Evolutionary conservation across 768 basidiomycete species (phyloP).

Genomic region (Scleroderma citrinum): DNA sequence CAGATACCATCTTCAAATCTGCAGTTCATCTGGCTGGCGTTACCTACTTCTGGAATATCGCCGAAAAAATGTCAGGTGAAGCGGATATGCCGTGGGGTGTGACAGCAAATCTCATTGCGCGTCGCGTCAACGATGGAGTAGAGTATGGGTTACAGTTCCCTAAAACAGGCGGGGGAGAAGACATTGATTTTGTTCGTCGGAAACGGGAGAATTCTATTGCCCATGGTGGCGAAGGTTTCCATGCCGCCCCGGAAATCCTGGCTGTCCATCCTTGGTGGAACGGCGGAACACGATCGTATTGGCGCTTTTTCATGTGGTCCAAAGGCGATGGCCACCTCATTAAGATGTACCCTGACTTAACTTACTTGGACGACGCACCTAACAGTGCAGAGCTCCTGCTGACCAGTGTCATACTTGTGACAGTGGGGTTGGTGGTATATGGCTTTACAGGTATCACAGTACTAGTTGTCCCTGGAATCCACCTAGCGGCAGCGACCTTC

Average conservation of each 20-base stretch:
- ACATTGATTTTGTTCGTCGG: slow-evolving; percentile 52
- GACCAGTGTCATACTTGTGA: slow-evolving; percentile 13
- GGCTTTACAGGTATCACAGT: slow-evolving; percentile 10
- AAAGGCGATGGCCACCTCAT: slow-evolving; percentile 50
- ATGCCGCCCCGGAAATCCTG: slow-evolving; percentile 41
- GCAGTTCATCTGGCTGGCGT: slow-evolving; percentile 53
- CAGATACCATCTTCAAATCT: slow-evolving; percentile 43
- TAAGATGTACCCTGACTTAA: slow-evolving; percentile 40
- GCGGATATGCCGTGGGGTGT: slow-evolving; percentile 57
- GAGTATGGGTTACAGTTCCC: slow-evolving; percentile 44
- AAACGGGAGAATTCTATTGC: slow-evolving; percentile 36
- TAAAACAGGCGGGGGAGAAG: slow-evolving; percentile 61
- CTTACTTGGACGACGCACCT: slow-evolving; percentile 40
- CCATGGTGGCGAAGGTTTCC: slow-evolving; percentile 36
- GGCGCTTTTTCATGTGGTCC: slow-evolving; percentile 54
- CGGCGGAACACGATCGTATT: slow-evolving; percentile 39
- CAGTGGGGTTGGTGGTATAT: slow-evolving; percentile 10
- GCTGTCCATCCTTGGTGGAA: slow-evolving; percentile 59
- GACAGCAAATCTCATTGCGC: slow-evolving; percentile 51
- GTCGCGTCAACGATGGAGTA: slow-evolving; percentile 41
- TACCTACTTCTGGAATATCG: slow-evolving; percentile 60
- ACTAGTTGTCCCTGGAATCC: slow-evolving; percentile 13
- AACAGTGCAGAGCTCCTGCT: slow-evolving; percentile 45
- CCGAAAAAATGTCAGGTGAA: slow-evolving; percentile 36
- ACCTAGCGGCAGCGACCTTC: slow-evolving; percentile 25